Percentiles rank a stretch among this genome's conserved stretches.
Evolutionary conservation across 1,284 basidiomycete genomes (phyloP).

Genomic region (Cutaneotrichosporon arboriforme): DNA sequence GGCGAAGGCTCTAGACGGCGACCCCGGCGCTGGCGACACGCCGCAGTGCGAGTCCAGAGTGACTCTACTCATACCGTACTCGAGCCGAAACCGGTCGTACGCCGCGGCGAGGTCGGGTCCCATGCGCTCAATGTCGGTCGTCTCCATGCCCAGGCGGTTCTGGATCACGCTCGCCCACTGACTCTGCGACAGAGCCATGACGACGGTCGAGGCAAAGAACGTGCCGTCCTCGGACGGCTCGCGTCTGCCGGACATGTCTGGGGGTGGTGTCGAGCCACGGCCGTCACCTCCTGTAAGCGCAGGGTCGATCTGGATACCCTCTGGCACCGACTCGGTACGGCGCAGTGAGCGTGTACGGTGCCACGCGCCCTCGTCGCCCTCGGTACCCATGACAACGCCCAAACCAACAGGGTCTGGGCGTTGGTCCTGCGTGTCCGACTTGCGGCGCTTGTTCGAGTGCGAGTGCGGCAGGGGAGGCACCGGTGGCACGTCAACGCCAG

Average conservation of each 20-base stretch:
- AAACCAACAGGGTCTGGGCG: constrained; percentile 19
- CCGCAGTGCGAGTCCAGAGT: background rate
- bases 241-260: constrained; percentile 15
- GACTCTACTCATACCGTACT: constrained; percentile 1
- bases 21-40: background rate
- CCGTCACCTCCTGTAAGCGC: background rate
- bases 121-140: constrained; percentile 31
- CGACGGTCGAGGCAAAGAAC: constrained; percentile 23
- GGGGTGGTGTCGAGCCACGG: constrained; percentile 29
- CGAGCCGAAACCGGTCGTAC: constrained; percentile 23
- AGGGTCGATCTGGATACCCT: constrained; percentile 7
- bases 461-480: background rate
- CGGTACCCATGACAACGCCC: constrained; percentile 18
- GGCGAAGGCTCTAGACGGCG: constrained; percentile 4
- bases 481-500: background rate
- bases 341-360: constrained; percentile 10
- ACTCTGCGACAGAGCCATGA: constrained; percentile 16
- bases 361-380: background rate
- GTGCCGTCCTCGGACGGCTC: constrained; percentile 16
- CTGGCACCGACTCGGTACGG: constrained; percentile 26
- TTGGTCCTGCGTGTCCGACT: constrained; percentile 31
- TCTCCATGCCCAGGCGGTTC: constrained; percentile 24
- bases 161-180: constrained; percentile 16
- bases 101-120: constrained; percentile 23
- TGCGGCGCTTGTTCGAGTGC: constrained; percentile 25